Evolutionary conservation across 805 yeast genomes (phyloP).

Genomic region (Starmerella stellata): DNA sequence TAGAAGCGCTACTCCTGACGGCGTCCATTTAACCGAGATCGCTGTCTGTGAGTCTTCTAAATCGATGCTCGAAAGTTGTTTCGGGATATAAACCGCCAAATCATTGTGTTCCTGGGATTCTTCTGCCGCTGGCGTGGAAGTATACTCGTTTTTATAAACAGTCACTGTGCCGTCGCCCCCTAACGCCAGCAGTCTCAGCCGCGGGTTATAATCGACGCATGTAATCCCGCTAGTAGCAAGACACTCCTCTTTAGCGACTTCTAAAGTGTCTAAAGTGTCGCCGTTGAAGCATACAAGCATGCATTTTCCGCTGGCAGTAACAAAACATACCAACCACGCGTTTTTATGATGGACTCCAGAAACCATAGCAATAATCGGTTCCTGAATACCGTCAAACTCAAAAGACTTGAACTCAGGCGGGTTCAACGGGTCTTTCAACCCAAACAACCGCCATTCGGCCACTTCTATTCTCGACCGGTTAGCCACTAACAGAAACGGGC

Average conservation of each 20-base stretch:
- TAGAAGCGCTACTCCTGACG: conserved; percentile 24
- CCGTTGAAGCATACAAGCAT: neutral
- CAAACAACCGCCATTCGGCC: conserved; percentile 14
- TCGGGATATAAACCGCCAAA: neutral
- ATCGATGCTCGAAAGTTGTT: neutral
- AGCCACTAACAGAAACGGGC: conserved; percentile 7
- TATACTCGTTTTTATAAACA: neutral
- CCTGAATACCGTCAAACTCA: neutral
- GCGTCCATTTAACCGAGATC: conserved; percentile 23
- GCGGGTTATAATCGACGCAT: conserved; percentile 25
- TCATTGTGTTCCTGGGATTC: neutral
- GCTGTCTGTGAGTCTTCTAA: conserved; percentile 3
- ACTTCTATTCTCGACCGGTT: conserved; percentile 6
- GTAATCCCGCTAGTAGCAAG: neutral
- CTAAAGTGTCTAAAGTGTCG: neutral
- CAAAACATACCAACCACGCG: conserved; percentile 3
- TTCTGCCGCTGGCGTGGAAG: no score
- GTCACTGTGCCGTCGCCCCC: conserved; percentile 11
- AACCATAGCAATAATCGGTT: neutral
- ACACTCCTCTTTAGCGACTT: neutral
- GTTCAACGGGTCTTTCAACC: conserved; percentile 20
- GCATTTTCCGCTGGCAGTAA: neutral
- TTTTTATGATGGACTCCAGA: neutral
- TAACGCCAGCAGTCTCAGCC: conserved; percentile 28
- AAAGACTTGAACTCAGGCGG: conserved; percentile 5